phyloP scores from a whole-genome alignment of 2,329 filamentous ascomycete species.

The Hypoxylon sp. region DNA sequence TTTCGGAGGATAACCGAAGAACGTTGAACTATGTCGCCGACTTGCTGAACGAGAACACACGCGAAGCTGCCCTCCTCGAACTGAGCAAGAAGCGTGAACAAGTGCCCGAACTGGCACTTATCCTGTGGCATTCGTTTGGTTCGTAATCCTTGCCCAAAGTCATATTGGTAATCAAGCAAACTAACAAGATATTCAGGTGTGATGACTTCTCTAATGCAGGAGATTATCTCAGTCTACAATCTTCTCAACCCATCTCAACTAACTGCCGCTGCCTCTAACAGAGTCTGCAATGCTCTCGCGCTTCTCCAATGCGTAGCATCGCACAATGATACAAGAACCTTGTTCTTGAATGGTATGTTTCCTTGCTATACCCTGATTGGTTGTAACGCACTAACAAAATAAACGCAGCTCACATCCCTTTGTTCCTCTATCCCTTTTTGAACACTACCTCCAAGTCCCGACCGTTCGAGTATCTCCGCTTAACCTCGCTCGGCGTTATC shows the following conservation, averaged over 20 bases:
- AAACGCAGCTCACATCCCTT: constrained; percentile 87
- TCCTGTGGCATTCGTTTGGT: constrained; percentile 99
- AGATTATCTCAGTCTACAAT: constrained; percentile 99
- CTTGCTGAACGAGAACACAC: constrained; percentile 85
- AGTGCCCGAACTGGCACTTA: constrained; percentile 94
- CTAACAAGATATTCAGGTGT: constrained; percentile 73
- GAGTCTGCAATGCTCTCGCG: constrained; percentile 96
- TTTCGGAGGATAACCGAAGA: constrained; percentile 91
- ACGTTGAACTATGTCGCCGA: constrained; percentile 96
- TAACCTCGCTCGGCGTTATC: constrained; percentile 96
- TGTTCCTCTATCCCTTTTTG: constrained; percentile 97
- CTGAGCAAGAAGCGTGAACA: constrained; percentile 99
- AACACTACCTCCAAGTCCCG: constrained; percentile 99
- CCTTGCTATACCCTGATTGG: background rate
- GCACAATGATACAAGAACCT: constrained; percentile 93
- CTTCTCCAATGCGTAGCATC: constrained; percentile 97
- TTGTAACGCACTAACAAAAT: constrained; percentile 25
- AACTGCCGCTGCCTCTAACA: constrained; percentile 96
- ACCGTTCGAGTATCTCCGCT: constrained; percentile 95
- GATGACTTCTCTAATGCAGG: constrained; percentile 97
- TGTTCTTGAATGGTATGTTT: constrained; percentile 87
- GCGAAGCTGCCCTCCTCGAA: constrained; percentile 92
- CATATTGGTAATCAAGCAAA: constrained; percentile 21
- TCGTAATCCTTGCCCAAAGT: constrained; percentile 55
- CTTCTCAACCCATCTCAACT: constrained; percentile 96